phyloP scores from a whole-genome alignment of 139 green algal species.

The Chlamydomonas sp. region DNA sequence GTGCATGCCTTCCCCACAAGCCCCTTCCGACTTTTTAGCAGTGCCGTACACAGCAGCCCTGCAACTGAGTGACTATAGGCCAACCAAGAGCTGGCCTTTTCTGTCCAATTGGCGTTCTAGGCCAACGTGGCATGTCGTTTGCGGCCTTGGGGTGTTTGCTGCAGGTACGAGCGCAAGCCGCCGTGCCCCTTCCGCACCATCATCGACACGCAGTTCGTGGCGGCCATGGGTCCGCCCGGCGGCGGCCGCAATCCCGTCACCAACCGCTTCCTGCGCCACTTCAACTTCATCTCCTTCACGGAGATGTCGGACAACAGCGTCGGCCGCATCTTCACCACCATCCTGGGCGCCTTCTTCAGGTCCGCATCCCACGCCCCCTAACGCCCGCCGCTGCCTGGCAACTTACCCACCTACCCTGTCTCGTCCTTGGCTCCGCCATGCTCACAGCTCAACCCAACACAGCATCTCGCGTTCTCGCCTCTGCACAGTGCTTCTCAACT shows the following conservation, averaged over 20 bases:
- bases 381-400: neutral
- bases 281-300: conserved; percentile 76
- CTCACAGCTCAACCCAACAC: no score
- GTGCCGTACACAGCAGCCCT: no score
- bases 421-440: neutral
- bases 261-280: conserved; percentile 75
- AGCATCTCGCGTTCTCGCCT: no score
- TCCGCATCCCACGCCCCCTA: neutral
- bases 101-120: neutral
- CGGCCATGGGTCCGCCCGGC: conserved; percentile 78
- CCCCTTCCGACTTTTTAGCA: no score
- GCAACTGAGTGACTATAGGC: no score
- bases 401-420: neutral
- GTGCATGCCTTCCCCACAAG: no score
- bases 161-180: conserved; percentile 81
- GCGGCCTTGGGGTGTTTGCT: neutral
- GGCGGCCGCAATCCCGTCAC: conserved; percentile 84
- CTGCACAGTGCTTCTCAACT: no score
- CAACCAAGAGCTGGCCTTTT: neutral
- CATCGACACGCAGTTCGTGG: conserved; percentile 81
- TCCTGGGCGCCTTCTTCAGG: conserved; percentile 68
- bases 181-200: conserved; percentile 75
- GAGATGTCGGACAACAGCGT: conserved; percentile 72
- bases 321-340: conserved; percentile 77
- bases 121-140: neutral